Percentiles rank a stretch among this genome's conserved stretches.
Evolutionary conservation across 306 rosid species (phyloP).

Genomic region (Crotalaria pallida): DNA sequence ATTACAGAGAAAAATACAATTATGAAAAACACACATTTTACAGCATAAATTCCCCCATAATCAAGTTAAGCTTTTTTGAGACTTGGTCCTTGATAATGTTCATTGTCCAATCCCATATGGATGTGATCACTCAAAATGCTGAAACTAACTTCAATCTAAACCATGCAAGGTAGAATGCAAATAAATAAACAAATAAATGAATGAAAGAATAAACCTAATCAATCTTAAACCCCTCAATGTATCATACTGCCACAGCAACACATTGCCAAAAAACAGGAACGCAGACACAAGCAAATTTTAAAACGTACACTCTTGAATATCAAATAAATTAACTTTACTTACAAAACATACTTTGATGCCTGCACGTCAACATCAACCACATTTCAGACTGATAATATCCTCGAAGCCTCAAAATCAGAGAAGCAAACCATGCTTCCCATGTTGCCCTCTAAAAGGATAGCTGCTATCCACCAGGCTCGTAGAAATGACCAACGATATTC

Average conservation of each 20-base stretch:
- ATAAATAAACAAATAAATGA: neutral
- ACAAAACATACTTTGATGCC: neutral
- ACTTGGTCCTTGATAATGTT: neutral
- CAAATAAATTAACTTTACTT: neutral
- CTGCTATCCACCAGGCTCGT: neutral
- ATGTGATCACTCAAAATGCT: neutral
- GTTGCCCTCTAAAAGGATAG: neutral
- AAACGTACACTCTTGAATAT: neutral
- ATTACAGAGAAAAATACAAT: neutral
- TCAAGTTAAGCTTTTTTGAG: neutral
- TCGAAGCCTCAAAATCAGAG: constrained; percentile 1
- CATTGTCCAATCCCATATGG: neutral
- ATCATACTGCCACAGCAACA: neutral
- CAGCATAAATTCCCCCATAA: neutral
- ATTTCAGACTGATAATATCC: neutral
- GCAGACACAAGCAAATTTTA: neutral
- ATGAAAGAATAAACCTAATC: no score
- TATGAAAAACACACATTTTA: neutral
- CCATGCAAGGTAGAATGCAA: neutral
- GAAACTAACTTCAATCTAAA: neutral
- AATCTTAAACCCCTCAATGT: neutral
- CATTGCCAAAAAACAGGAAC: neutral
- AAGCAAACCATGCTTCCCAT: constrained; percentile 2
- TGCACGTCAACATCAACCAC: neutral
- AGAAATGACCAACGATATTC: neutral